A percentile compares a stretch with the other conserved stretches of the same genome.
Evolutionary conservation across 1,139 yeast genomes (phyloP).

Genomic region (Magnusiomyces suaveolens): DNA sequence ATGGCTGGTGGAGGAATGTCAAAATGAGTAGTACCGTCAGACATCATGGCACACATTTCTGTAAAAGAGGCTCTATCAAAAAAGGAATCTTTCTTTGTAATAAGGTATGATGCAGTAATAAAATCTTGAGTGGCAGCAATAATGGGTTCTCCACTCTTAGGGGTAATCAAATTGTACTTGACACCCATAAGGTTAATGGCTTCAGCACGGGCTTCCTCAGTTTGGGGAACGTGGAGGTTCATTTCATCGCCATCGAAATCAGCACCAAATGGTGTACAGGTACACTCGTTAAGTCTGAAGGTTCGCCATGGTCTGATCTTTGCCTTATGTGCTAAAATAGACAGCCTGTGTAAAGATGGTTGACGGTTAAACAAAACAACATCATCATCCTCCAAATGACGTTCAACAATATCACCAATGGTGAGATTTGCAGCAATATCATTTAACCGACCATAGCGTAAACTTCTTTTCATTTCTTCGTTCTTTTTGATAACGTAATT

Average conservation of each 20-base stretch:
- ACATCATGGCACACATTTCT: slow-evolving; percentile 88
- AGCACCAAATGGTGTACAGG: slow-evolving; percentile 97
- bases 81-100: slow-evolving; percentile 86
- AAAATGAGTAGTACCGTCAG: slow-evolving; percentile 78
- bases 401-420: slow-evolving; percentile 91
- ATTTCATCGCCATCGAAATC: slow-evolving; percentile 99
- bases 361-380: slow-evolving; percentile 93
- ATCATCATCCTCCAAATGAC: slow-evolving; percentile 96
- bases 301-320: slow-evolving; percentile 98
- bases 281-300: slow-evolving; percentile 94
- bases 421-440: slow-evolving; percentile 68
- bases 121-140: slow-evolving; percentile 99
- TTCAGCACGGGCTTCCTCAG: slow-evolving; percentile 97
- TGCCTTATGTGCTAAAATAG: slow-evolving; percentile 91
- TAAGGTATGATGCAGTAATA: slow-evolving; percentile 88
- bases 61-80: slow-evolving; percentile 79
- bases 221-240: slow-evolving; percentile 98
- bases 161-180: slow-evolving; percentile 85
- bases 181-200: slow-evolving; percentile 98
- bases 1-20: slow-evolving; percentile 95
- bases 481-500: slow-evolving; percentile 77
- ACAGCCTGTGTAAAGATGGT: slow-evolving; percentile 90
- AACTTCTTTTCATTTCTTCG: slow-evolving; percentile 77
- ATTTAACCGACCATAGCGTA: slow-evolving; percentile 77
- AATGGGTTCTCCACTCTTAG: slow-evolving; percentile 97